Conservation (phyloP, 2,329 filamentous ascomycete genomes). For the Trichoderma lentiforme region DNA sequence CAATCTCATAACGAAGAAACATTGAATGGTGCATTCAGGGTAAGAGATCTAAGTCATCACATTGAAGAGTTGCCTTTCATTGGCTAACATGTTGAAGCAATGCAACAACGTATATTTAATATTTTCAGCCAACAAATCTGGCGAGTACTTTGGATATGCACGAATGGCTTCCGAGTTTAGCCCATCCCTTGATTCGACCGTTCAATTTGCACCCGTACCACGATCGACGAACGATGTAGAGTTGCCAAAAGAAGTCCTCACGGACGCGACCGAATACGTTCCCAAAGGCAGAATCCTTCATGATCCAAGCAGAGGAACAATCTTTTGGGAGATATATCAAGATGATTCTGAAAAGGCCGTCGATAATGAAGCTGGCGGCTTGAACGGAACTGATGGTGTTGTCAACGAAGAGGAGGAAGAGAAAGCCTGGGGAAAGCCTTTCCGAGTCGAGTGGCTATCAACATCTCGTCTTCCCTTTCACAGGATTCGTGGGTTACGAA, state of each 20-base stretch:
- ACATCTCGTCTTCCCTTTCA: constrained; percentile 84
- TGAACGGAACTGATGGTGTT: constrained; percentile 39
- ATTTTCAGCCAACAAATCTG: constrained; percentile 96
- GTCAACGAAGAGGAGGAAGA: constrained; percentile 40
- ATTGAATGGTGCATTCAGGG: constrained; percentile 79
- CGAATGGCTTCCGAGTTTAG: constrained; percentile 84
- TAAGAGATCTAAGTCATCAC: constrained; percentile 36
- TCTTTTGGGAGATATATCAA: constrained; percentile 87
- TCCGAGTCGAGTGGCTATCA: constrained; percentile 86
- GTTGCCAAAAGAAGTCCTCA: constrained; percentile 74
- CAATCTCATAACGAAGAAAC: constrained; percentile 88
- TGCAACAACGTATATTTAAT: constrained; percentile 85
- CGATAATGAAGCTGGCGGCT: constrained; percentile 42
- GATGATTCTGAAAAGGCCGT: constrained; percentile 48
- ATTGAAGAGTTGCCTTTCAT: background rate
- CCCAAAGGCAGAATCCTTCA: constrained; percentile 87
- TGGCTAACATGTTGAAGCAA: constrained; percentile 46
- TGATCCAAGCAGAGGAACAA: constrained; percentile 88
- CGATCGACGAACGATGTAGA: constrained; percentile 60
- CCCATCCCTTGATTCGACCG: constrained; percentile 66
- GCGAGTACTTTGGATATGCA: constrained; percentile 94
- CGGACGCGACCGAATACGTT: constrained; percentile 71
- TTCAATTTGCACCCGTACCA: constrained; percentile 65
- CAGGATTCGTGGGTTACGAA: constrained; percentile 78
- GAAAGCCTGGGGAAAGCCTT: constrained; percentile 80